Percentiles rank a stretch among this genome's conserved stretches.
phyloP scores from a whole-genome alignment of 1,284 basidiomycete species.

The Moesziomyces parantarcticus region DNA sequence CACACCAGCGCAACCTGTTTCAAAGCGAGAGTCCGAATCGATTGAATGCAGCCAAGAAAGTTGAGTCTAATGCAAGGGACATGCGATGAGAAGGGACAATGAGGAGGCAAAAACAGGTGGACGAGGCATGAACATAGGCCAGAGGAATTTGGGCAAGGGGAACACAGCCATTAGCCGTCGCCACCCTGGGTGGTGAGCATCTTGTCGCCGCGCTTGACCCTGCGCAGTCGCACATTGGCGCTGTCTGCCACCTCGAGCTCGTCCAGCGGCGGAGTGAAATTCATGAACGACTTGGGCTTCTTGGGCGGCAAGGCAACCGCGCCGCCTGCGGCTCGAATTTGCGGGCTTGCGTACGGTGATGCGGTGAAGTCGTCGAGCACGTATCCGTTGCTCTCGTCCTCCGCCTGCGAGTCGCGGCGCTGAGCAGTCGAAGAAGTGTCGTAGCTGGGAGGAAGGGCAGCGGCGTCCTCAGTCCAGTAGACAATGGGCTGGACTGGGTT shows the following conservation, averaged over 20 bases:
- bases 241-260: constrained; percentile 47
- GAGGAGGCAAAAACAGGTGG: not conserved
- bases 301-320: constrained; percentile 33
- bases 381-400: constrained; percentile 44
- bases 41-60: not conserved
- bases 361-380: constrained; percentile 50
- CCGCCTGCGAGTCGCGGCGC: constrained; percentile 12
- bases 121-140: no score
- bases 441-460: constrained; percentile 52
- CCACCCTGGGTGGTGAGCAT: constrained; percentile 55
- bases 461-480: constrained; percentile 58
- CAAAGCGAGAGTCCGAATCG: not conserved
- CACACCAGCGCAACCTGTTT: no score
- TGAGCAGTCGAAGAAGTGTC: constrained; percentile 12
- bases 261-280: constrained; percentile 59
- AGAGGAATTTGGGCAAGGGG: not conserved
- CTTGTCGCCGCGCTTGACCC: constrained; percentile 35
- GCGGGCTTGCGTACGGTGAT: constrained; percentile 39
- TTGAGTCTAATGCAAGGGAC: not conserved
- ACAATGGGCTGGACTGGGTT: constrained; percentile 57
- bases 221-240: constrained; percentile 30
- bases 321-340: constrained; percentile 36
- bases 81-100: not conserved
- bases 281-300: constrained; percentile 58
- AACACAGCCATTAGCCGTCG: constrained; percentile 31